phyloP scores from a whole-genome alignment of 176 grass and related monocot species.

The Lolium rigidum region DNA sequence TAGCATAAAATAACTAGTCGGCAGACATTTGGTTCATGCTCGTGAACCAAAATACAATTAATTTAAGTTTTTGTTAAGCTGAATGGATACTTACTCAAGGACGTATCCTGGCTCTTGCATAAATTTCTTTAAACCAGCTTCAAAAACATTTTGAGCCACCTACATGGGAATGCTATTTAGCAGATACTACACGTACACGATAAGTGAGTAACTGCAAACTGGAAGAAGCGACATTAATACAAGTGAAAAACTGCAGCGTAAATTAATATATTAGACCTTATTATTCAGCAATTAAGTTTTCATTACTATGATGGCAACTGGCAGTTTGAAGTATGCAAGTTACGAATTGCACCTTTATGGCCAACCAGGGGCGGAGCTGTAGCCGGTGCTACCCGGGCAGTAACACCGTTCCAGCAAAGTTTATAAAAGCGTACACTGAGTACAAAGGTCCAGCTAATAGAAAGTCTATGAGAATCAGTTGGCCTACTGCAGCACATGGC shows the following conservation, averaged over 20 bases:
- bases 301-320: background rate
- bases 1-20: background rate
- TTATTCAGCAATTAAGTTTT: background rate
- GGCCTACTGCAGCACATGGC: too few species aligned
- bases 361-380: too few species aligned
- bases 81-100: constrained; percentile 74
- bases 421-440: too few species aligned
- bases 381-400: too few species aligned
- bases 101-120: constrained; percentile 92
- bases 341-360: constrained; percentile 20
- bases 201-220: constrained; percentile 5
- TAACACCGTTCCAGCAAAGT: too few species aligned
- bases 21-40: background rate
- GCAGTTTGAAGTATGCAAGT: background rate
- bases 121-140: constrained; percentile 94
- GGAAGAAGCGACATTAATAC: background rate
- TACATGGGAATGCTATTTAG: constrained; percentile 42
- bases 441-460: too few species aligned
- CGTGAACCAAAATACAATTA: background rate
- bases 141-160: constrained; percentile 96
- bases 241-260: background rate
- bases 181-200: constrained; percentile 11
- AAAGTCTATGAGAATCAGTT: too few species aligned
- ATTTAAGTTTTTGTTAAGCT: background rate
- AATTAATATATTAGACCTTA: background rate